Percentiles rank a stretch among this genome's conserved stretches.
These are phyloP conservation scores for Umbelopsis sp. DNA, from an alignment of 192 early-diverging fungal genomes.

Conservation along the genomic window DNA sequence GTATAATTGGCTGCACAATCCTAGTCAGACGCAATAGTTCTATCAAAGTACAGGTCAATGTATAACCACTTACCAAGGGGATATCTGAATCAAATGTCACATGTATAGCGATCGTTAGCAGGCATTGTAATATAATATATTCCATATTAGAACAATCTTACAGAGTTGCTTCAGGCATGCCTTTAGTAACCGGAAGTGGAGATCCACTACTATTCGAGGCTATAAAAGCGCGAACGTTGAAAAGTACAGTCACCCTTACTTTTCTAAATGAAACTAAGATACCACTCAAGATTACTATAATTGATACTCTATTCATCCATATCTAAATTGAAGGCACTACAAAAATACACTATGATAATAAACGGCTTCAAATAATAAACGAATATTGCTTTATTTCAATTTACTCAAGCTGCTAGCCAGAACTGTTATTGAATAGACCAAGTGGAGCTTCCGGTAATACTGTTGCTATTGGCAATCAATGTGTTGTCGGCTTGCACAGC, in stretches of 20 bases:
- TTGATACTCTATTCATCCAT: no score
- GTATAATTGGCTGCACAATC: conserved; percentile 56
- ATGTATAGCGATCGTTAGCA: no score
- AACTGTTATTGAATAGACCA: background rate
- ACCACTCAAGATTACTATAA: no score
- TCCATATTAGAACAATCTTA: background rate
- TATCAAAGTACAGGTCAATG: background rate
- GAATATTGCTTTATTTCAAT: no score
- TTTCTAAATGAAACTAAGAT: no score
- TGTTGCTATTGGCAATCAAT: conserved; percentile 15
- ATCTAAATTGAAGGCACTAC: no score
- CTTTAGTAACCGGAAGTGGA: background rate
- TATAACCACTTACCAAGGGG: background rate
- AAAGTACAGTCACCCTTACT: no score
- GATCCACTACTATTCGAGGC: no score
- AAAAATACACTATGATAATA: no score
- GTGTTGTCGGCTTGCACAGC: conserved; percentile 13
- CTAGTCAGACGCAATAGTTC: background rate
- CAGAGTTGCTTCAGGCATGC: conserved; percentile 18
- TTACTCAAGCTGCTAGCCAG: background rate
- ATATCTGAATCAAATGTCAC: background rate
- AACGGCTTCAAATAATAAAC: no score
- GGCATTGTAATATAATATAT: no score
- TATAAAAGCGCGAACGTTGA: no score
- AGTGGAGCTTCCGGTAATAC: background rate